Evolutionary conservation across 2,329 filamentous ascomycete species (phyloP).

Genomic region (Amauroascus verrucosus): DNA sequence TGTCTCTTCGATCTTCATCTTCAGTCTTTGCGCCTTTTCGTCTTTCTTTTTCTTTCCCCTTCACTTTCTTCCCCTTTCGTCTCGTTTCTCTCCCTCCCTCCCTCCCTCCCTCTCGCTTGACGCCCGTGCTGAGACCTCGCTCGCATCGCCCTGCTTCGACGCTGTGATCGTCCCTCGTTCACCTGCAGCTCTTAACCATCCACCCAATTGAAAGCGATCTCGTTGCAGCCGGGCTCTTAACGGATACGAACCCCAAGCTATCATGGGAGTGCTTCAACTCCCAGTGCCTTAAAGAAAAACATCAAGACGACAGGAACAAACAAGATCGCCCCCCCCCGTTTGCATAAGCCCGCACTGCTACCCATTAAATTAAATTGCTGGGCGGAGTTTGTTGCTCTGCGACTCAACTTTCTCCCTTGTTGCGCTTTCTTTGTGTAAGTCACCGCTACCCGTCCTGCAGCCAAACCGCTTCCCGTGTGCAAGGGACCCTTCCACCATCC

Average conservation of each 20-base stretch:
- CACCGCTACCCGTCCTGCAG: conserved; percentile 6
- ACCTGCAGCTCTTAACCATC: neutral
- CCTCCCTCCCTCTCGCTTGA: neutral
- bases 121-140: neutral
- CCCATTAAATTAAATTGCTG: neutral
- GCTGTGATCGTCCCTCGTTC: neutral
- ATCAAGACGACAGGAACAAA: neutral
- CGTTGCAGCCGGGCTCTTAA: neutral
- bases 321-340: neutral
- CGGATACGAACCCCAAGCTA: neutral
- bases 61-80: neutral
- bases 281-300: neutral
- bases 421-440: conserved; percentile 9
- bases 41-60: neutral
- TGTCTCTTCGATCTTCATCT: neutral
- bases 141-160: neutral
- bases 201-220: neutral
- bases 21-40: neutral
- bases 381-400: neutral
- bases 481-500: neutral
- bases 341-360: neutral
- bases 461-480: conserved; percentile 1
- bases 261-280: neutral
- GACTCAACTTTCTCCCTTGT: neutral
- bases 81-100: neutral